A percentile compares a stretch with the other conserved stretches of the same genome.
Evolutionary conservation across 441 rosid genomes (phyloP).

Genomic region (Sinapis alba): DNA sequence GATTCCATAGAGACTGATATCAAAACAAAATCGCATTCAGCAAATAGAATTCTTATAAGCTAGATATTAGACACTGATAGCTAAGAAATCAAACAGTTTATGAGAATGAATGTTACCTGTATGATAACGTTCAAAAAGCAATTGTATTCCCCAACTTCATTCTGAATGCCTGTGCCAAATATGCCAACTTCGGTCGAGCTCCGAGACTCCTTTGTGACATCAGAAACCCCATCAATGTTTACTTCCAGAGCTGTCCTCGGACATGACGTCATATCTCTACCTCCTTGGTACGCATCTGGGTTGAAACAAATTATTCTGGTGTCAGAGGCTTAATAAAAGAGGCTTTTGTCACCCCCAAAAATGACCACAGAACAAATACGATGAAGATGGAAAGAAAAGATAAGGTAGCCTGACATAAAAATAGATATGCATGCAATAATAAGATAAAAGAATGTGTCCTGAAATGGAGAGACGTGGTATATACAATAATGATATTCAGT

Average conservation of each 20-base stretch:
- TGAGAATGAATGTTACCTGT: slow-evolving; percentile 56
- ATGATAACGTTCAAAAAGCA: slow-evolving; percentile 96
- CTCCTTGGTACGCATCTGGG: slow-evolving; percentile 70
- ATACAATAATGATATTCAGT: not conserved
- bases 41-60: slow-evolving; percentile 6
- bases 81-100: slow-evolving; percentile 9
- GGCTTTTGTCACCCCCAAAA: not conserved
- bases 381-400: not conserved
- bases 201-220: slow-evolving; percentile 41
- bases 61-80: not conserved
- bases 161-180: slow-evolving; percentile 84
- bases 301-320: slow-evolving; percentile 29
- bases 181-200: slow-evolving; percentile 45
- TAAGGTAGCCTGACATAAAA: not conserved
- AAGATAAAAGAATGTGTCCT: not conserved
- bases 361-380: slow-evolving; percentile 7
- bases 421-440: not conserved
- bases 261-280: slow-evolving; percentile 47
- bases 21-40: slow-evolving; percentile 17
- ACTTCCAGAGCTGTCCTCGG: slow-evolving; percentile 43
- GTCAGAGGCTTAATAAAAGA: slow-evolving; percentile 15
- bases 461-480: not conserved
- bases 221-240: slow-evolving; percentile 37
- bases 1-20: too few relatives aligned
- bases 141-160: slow-evolving; percentile 95